These are phyloP conservation scores for Backusella tarrabulga DNA, from an alignment of 192 early-diverging fungal species.

Conservation along the genomic window DNA sequence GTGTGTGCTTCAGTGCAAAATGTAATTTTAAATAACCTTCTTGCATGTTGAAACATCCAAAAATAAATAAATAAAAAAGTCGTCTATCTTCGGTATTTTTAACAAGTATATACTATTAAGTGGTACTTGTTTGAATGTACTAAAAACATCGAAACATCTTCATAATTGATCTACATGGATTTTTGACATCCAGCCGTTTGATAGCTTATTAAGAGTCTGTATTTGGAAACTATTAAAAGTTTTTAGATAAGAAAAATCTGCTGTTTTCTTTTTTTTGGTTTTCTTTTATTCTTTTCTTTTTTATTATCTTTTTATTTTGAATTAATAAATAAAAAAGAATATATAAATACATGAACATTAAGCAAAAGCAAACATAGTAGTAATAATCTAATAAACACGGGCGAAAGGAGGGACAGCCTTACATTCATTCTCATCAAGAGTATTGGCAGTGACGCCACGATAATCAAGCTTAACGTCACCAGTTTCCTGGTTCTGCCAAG, in stretches of 20 bases:
- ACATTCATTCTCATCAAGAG: constrained; percentile 93
- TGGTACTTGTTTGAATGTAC: too few species aligned
- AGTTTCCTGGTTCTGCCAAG: constrained; percentile 84
- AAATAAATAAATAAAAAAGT: too few species aligned
- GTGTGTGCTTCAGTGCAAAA: too few species aligned
- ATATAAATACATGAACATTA: neutral
- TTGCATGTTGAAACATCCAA: too few species aligned
- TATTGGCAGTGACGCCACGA: constrained; percentile 72
- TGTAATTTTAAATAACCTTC: too few species aligned
- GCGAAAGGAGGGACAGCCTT: constrained; percentile 86
- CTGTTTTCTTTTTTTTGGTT: too few species aligned
- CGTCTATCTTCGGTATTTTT: too few species aligned
- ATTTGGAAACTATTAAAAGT: neutral
- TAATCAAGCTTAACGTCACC: constrained; percentile 78
- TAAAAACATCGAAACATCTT: too few species aligned
- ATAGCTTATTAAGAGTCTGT: neutral
- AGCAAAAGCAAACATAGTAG: neutral
- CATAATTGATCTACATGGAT: too few species aligned
- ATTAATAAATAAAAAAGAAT: neutral
- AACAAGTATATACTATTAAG: too few species aligned
- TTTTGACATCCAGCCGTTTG: neutral
- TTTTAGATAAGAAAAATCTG: neutral
- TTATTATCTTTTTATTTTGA: too few species aligned
- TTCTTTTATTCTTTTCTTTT: neutral
- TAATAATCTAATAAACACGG: constrained; percentile 72